These are phyloP conservation scores for Claviceps africana DNA, from an alignment of 2,329 filamentous ascomycete species.

Conservation along the genomic window DNA sequence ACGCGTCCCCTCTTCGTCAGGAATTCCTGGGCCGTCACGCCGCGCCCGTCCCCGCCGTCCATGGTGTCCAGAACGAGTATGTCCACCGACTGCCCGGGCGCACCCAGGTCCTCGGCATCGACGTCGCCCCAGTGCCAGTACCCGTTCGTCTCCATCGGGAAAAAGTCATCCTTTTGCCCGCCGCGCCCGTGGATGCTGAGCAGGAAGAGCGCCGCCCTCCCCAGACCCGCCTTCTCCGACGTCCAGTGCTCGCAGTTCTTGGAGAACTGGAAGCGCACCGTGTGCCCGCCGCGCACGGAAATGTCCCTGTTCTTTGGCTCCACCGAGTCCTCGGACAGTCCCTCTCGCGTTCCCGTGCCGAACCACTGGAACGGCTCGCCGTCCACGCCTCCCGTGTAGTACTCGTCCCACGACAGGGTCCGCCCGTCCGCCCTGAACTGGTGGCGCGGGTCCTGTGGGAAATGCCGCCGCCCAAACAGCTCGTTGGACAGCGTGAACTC, in stretches of 20 bases:
- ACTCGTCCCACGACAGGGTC: conserved; percentile 64
- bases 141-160: conserved; percentile 65
- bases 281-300: conserved; percentile 38
- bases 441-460: conserved; percentile 50
- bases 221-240: conserved; percentile 50
- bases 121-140: conserved; percentile 76
- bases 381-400: conserved; percentile 48
- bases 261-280: conserved; percentile 66
- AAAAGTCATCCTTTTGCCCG: conserved; percentile 50
- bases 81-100: conserved; percentile 52
- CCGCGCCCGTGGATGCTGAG: conserved; percentile 52
- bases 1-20: conserved; percentile 28
- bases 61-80: conserved; percentile 45
- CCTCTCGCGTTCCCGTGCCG: conserved; percentile 31
- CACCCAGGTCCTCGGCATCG: conserved; percentile 47
- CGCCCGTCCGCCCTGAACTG: conserved; percentile 67
- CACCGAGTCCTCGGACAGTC: conserved; percentile 44
- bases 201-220: conserved; percentile 54
- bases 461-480: conserved; percentile 69
- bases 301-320: conserved; percentile 40
- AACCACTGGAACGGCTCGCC: conserved; percentile 35
- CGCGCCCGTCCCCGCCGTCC: conserved; percentile 32
- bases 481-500: conserved; percentile 54
- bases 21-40: conserved; percentile 34
- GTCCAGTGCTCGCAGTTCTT: conserved; percentile 76